Evolutionary conservation across 345 rosid species (phyloP).

Genomic region (Heritiera fomes): DNA sequence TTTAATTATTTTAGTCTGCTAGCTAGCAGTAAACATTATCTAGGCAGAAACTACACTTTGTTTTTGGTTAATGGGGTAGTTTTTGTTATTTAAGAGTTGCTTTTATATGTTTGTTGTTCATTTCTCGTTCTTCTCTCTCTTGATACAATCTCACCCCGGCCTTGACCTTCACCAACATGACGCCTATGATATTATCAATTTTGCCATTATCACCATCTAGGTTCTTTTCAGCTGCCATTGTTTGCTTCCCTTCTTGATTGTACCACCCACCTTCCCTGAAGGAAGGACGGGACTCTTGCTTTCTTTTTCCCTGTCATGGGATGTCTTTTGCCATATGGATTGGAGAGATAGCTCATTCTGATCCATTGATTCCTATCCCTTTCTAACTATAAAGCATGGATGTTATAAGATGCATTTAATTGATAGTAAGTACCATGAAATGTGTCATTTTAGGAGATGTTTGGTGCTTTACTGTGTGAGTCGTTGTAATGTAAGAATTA

Average conservation of each 20-base stretch:
- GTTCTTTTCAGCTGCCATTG: background rate
- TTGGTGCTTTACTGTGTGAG: too few species aligned
- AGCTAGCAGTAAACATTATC: background rate
- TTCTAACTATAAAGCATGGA: background rate
- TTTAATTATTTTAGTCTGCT: background rate
- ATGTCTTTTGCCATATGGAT: too few species aligned
- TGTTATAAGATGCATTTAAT: background rate
- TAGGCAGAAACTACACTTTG: background rate
- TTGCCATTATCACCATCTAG: too few species aligned
- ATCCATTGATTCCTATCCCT: too few species aligned
- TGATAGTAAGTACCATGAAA: background rate
- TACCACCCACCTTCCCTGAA: too few species aligned
- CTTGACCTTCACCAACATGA: background rate
- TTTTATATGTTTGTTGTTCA: background rate
- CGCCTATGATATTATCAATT: background rate
- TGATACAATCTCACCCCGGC: background rate
- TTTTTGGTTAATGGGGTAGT: background rate
- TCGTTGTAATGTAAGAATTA: too few species aligned
- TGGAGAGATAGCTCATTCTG: too few species aligned
- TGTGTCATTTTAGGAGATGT: background rate
- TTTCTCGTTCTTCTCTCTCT: background rate
- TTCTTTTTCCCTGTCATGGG: too few species aligned
- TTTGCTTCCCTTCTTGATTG: background rate
- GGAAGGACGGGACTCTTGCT: too few species aligned
- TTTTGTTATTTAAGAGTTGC: background rate